Evolutionary conservation across 345 rosid species (phyloP).

Genomic region (Citrus mangshanensis): DNA sequence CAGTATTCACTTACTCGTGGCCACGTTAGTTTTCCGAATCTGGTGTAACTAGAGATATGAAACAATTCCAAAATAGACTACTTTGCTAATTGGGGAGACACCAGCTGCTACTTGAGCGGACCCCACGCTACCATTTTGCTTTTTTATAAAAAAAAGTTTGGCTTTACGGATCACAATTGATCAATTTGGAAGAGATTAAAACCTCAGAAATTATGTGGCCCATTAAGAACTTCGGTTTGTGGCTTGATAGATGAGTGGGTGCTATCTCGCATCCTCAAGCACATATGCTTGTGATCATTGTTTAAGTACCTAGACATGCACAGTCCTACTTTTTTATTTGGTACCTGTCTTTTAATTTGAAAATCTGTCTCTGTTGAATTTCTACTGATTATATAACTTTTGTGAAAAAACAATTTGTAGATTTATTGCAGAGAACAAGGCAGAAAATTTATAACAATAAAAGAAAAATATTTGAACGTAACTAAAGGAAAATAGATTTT

Average conservation of each 20-base stretch:
- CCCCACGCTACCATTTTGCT: no score
- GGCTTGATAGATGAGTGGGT: neutral
- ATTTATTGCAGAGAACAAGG: no score
- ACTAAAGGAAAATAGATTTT: no score
- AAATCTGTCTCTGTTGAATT: neutral
- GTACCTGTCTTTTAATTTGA: neutral
- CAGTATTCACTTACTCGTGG: neutral
- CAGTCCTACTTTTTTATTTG: neutral
- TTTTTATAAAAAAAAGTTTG: no score
- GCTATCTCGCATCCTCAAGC: neutral
- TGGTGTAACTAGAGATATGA: neutral
- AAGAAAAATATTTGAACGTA: no score
- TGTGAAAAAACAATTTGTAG: neutral
- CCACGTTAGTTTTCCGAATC: neutral
- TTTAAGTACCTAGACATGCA: neutral
- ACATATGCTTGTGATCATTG: neutral
- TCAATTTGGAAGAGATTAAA: neutral
- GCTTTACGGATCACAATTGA: neutral
- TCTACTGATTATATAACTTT: neutral
- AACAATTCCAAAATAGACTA: neutral
- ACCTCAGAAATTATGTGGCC: neutral
- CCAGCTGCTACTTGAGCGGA: no score
- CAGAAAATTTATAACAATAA: no score
- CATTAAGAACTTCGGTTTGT: neutral
- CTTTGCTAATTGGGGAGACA: no score